Evolutionary conservation across 1,284 basidiomycete genomes (phyloP).

Genomic region (Ganoderma sinense): DNA sequence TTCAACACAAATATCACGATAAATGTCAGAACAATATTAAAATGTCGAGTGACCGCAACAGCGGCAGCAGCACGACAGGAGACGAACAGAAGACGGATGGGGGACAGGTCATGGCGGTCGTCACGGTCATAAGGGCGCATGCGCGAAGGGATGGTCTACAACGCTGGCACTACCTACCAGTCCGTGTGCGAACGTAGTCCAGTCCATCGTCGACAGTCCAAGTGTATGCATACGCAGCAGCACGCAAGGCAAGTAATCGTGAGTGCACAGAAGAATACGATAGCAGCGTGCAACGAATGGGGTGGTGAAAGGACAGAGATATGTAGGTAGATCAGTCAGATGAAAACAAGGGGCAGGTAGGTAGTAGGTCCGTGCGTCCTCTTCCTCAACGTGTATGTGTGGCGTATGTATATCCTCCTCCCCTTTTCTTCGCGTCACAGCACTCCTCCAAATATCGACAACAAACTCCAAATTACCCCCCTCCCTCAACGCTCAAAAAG

Average conservation of each 20-base stretch:
- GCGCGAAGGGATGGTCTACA: constrained; percentile 2
- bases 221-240: not conserved
- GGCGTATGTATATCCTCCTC: constrained; percentile 17
- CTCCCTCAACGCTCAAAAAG: constrained; percentile 18
- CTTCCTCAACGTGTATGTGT: constrained; percentile 8
- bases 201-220: constrained; percentile 6
- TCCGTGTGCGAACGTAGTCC: not conserved
- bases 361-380: constrained; percentile 31
- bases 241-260: not conserved
- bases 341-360: not conserved
- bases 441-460: constrained; percentile 13
- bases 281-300: constrained; percentile 20
- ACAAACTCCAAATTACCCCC: not conserved
- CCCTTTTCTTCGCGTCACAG: constrained; percentile 3
- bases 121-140: constrained; percentile 3
- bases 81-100: not conserved
- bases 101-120: not conserved
- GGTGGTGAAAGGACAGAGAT: constrained; percentile 18
- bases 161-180: constrained; percentile 5
- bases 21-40: not conserved
- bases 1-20: not conserved
- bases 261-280: constrained; percentile 15
- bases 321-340: constrained; percentile 17
- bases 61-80: not conserved
- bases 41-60: not conserved